phyloP scores from a whole-genome alignment of 345 rosid genomes.

The Kernera saxatilis region DNA sequence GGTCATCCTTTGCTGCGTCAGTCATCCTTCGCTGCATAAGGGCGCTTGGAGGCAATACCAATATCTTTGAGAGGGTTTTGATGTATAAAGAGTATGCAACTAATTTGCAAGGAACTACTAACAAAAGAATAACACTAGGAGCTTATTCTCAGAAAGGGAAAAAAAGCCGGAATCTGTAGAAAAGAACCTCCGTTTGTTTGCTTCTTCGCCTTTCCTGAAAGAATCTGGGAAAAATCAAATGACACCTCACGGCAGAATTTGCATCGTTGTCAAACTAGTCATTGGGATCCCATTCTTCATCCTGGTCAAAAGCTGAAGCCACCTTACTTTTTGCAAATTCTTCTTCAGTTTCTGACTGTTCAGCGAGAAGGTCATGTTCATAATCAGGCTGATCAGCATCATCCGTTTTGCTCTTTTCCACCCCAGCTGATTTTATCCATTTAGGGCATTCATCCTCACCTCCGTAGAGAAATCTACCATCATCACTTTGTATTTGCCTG shows the following conservation, averaged over 20 bases:
- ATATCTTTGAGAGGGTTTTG: conserved; percentile 27
- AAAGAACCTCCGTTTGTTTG: conserved; percentile 30
- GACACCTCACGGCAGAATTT: conserved; percentile 5
- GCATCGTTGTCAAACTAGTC: conserved; percentile 44
- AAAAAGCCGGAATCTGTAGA: conserved; percentile 21
- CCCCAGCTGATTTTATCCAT: conserved; percentile 67
- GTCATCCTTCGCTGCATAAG: conserved; percentile 3
- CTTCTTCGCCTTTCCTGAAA: conserved; percentile 29
- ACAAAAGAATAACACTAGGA: conserved; percentile 41
- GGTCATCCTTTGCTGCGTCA: not conserved
- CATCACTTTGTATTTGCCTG: conserved; percentile 31
- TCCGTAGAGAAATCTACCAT: conserved; percentile 52
- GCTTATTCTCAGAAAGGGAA: conserved; percentile 34
- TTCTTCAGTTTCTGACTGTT: conserved; percentile 53
- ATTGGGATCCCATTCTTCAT: conserved; percentile 95
- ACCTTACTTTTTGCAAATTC: conserved; percentile 37
- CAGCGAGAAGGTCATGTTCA: conserved; percentile 41
- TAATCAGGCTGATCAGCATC: conserved; percentile 53
- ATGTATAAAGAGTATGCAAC: conserved; percentile 26
- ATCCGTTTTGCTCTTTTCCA: conserved; percentile 34
- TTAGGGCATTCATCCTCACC: conserved; percentile 88
- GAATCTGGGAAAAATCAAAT: conserved; percentile 28
- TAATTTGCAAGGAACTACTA: conserved; percentile 30
- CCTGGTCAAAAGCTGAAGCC: conserved; percentile 53
- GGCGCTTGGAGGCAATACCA: conserved; percentile 16